phyloP scores from a whole-genome alignment of 2,329 filamentous ascomycete genomes.

The Cladosporium sp. region DNA sequence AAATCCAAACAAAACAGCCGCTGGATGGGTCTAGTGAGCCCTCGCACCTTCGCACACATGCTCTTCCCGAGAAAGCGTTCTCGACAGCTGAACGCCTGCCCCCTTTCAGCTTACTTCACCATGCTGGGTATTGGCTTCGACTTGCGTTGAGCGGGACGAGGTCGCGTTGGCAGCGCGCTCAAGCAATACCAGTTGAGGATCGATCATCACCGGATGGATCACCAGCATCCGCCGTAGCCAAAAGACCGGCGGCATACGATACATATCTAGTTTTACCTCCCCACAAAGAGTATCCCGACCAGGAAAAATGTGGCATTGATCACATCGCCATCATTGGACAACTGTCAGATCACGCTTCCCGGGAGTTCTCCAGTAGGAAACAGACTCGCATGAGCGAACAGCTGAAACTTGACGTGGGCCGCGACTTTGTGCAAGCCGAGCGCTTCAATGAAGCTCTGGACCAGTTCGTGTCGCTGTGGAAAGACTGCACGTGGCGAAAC shows the following conservation, averaged over 20 bases:
- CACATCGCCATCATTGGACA: conserved; percentile 50
- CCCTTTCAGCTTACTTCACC: conserved; percentile 58
- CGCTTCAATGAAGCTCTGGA: conserved; percentile 49
- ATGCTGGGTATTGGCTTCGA: conserved; percentile 59
- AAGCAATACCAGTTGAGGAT: conserved; percentile 57
- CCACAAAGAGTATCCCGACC: conserved; percentile 49
- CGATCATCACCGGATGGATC: conserved; percentile 52
- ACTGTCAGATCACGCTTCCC: conserved; percentile 42
- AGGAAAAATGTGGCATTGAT: conserved; percentile 44
- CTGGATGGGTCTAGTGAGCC: conserved; percentile 12
- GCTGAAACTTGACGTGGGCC: conserved; percentile 51
- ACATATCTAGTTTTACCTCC: conserved; percentile 58
- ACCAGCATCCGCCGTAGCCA: conserved; percentile 52
- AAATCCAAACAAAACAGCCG: conserved; percentile 15
- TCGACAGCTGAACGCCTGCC: conserved; percentile 46
- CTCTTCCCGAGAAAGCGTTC: conserved; percentile 49
- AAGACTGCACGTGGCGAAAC: conserved; percentile 52
- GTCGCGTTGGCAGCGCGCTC: conserved; percentile 47
- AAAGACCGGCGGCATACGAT: conserved; percentile 53
- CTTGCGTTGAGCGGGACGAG: conserved; percentile 50
- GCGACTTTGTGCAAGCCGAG: conserved; percentile 48
- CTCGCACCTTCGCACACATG: conserved; percentile 33
- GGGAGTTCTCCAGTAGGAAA: conserved; percentile 48
- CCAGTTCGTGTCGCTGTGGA: conserved; percentile 52
- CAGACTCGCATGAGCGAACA: conserved; percentile 54